phyloP scores from a whole-genome alignment of 1,284 basidiomycete genomes.

The Heimioporus punctisporus region DNA sequence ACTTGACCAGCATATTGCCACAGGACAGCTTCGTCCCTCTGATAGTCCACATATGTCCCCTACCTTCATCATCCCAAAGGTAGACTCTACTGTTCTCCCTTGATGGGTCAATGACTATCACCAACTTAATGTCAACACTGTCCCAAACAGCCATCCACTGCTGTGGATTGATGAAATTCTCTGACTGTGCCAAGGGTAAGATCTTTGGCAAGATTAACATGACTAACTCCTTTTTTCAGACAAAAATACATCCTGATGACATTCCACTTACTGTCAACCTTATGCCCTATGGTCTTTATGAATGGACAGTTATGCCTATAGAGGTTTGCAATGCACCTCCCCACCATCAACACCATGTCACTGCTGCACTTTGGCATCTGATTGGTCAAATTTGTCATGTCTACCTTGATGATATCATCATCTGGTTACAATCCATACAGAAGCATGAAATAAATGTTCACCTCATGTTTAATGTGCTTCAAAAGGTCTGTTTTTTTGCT shows the following conservation, averaged over 20 bases:
- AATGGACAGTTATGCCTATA: conserved; percentile 33
- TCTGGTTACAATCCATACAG: conserved; percentile 31
- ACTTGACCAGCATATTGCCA: too few relatives aligned
- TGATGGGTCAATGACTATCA: conserved; percentile 21
- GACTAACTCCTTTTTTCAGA: conserved; percentile 26
- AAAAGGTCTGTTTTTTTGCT: background rate
- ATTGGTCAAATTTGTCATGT: conserved; percentile 12
- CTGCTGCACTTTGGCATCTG: conserved; percentile 1
- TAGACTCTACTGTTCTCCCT: background rate
- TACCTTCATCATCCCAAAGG: conserved; percentile 13
- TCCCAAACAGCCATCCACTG: too few relatives aligned
- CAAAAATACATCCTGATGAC: conserved; percentile 31
- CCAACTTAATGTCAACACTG: conserved; percentile 9
- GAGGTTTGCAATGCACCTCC: conserved; percentile 26
- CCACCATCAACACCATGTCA: conserved; percentile 21
- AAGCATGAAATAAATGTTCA: conserved; percentile 31
- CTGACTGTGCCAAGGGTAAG: conserved; percentile 11
- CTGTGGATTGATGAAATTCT: too few relatives aligned
- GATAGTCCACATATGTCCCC: background rate
- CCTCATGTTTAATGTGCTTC: background rate
- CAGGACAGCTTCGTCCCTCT: too few relatives aligned
- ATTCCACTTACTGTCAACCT: conserved; percentile 11
- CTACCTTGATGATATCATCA: conserved; percentile 42
- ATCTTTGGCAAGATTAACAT: conserved; percentile 37
- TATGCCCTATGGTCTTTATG: conserved; percentile 29